These are phyloP conservation scores for baker's yeast (Saccharomyces cerevisiae) DNA, from an alignment of 805 yeast genomes.

Conservation along the genomic window DNA sequence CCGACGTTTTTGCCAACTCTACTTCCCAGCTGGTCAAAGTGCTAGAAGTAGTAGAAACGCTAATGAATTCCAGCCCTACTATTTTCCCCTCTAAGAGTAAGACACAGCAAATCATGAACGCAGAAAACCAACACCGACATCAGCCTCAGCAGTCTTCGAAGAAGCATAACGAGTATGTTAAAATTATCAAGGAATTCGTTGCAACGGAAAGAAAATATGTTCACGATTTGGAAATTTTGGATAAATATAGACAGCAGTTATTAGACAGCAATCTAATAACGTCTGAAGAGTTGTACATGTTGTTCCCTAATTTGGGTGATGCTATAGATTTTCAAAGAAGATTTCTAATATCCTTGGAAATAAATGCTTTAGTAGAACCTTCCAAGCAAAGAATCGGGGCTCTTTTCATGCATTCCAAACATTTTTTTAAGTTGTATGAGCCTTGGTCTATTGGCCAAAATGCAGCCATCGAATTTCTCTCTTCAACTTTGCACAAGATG, in stretches of 20 bases:
- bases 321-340: constrained; percentile 89
- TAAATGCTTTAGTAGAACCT: constrained; percentile 67
- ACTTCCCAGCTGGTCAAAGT: constrained; percentile 73
- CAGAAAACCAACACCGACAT: constrained; percentile 15
- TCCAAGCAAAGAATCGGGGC: constrained; percentile 82
- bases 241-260: constrained; percentile 60
- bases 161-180: constrained; percentile 31
- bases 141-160: constrained; percentile 18
- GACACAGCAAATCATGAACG: constrained; percentile 16
- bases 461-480: constrained; percentile 75
- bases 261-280: constrained; percentile 57
- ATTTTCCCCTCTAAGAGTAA: constrained; percentile 30
- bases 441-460: constrained; percentile 91
- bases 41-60: constrained; percentile 58
- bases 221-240: constrained; percentile 74
- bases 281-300: constrained; percentile 66
- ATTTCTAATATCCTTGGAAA: constrained; percentile 79
- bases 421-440: constrained; percentile 81
- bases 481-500: constrained; percentile 33
- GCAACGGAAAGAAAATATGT: constrained; percentile 91
- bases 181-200: constrained; percentile 75
- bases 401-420: constrained; percentile 74
- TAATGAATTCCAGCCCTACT: constrained; percentile 47
- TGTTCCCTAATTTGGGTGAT: constrained; percentile 78
- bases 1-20: constrained; percentile 78